A percentile compares a stretch with the other conserved stretches of the same genome.
Evolutionary conservation across 257 asterid genomes (phyloP).

Genomic region (Fraxinus quadrangulata): DNA sequence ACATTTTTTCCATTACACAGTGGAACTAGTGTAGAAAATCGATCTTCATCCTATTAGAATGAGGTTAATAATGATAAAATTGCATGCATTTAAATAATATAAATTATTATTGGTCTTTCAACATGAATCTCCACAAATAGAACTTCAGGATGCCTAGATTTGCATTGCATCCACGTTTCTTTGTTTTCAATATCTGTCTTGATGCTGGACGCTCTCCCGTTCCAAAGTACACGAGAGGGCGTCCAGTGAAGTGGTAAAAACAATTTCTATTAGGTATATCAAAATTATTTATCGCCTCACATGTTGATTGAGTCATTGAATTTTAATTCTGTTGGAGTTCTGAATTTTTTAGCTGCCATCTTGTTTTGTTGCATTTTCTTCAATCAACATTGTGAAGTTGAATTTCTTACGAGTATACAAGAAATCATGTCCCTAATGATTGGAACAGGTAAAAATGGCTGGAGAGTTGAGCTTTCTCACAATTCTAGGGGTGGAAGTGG

Average conservation of each 20-base stretch:
- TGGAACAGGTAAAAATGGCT: conserved; percentile 82
- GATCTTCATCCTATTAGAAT: background rate
- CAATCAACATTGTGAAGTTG: background rate
- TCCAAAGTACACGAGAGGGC: background rate
- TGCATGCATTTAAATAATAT: background rate
- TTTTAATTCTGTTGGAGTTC: background rate
- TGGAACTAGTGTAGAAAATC: background rate
- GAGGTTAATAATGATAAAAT: background rate
- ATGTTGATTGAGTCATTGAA: background rate
- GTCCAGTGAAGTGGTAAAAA: background rate
- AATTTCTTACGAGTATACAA: background rate
- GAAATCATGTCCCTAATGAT: background rate
- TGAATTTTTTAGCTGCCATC: background rate
- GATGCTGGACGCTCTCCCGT: background rate
- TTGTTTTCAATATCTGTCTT: background rate
- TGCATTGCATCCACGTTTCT: background rate
- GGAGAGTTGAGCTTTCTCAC: conserved; percentile 97
- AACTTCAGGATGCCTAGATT: background rate
- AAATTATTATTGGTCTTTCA: background rate
- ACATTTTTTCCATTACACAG: background rate
- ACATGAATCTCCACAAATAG: background rate
- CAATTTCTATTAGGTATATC: background rate
- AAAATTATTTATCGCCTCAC: background rate
- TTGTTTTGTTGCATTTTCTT: background rate
- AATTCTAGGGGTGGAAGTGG: conserved; percentile 79